Evolutionary conservation across 2,329 filamentous ascomycete species (phyloP), one percentile per base, ranked within the genome.

Genomic region (Ophiosphaerella herpotricha): DNA sequence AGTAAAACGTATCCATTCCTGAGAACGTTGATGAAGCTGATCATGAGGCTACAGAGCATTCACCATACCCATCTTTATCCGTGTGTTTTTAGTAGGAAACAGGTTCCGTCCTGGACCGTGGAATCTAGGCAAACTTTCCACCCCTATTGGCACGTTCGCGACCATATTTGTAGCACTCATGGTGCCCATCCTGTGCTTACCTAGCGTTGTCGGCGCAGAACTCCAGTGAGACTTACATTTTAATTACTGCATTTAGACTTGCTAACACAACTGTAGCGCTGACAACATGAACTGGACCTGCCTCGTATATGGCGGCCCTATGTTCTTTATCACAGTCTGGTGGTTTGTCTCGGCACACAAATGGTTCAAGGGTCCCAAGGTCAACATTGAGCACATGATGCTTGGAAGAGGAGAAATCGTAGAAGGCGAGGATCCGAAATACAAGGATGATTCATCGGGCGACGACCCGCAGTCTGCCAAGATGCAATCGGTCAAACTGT

Each of bases 291-390:
- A 89, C 64, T 89, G 85, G 83, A 88, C 86, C 1, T 82, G 77
- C 56, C 73, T 88, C 21, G 85, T 87, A 7, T 88, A 86, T 70
- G 85, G 85, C 5, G 85, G 75, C 2, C 82, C 84, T 0, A 88
- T 88, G 85, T 50, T 83, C 4, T 65, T 78, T 3, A 77, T 84
- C 4, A 72, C 78, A 2, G 69, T 85, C 12, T 89, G 85, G 84
- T 89, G 85, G 78, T 73, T 82, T 35, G 72, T 88, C 4, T 80
- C 81, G 57, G 86, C 86, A 8, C 77, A 77, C 41, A 85, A 82
- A 62, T 89, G 86, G 86, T 89, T 89, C 71, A 86, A 83, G 61
- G 86, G 86, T 0, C 86, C 86, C 0, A 87, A 84, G 74, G 82
- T 89, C 53, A 88, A 88, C 61, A 75, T 88, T 23, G 80, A 84